Conservation (phyloP, 2,329 filamentous ascomycete species). For the Elsinoe arachidis region DNA sequence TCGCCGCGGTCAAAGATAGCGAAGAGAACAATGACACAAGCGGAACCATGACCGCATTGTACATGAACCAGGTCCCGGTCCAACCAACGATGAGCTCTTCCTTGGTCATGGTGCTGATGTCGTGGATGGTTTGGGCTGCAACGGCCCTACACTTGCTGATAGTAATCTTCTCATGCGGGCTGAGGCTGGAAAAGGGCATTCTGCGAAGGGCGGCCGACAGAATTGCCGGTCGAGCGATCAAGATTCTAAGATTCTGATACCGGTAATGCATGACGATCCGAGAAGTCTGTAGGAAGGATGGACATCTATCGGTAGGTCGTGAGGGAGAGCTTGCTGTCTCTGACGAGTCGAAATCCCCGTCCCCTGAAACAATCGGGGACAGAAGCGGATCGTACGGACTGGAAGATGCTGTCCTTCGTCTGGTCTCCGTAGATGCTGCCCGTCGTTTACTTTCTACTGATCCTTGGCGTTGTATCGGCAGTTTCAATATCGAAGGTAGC, state of each 20-base stretch:
- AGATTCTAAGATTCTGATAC: slow-evolving; percentile 68
- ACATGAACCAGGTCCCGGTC: slow-evolving; percentile 75
- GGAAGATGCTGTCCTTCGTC: neutral
- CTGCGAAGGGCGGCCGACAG: slow-evolving; percentile 52
- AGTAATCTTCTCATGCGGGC: slow-evolving; percentile 56
- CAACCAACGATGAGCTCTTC: slow-evolving; percentile 69
- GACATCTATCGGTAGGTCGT: slow-evolving; percentile 36
- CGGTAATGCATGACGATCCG: slow-evolving; percentile 74
- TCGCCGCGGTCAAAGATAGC: slow-evolving; percentile 15
- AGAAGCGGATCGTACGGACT: neutral
- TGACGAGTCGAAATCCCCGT: neutral
- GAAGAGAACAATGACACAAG: slow-evolving; percentile 58
- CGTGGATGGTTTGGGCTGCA: slow-evolving; percentile 61
- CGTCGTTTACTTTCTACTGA: slow-evolving; percentile 11
- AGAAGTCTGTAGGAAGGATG: slow-evolving; percentile 61
- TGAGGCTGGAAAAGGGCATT: slow-evolving; percentile 44
- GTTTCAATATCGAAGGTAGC: slow-evolving; percentile 44
- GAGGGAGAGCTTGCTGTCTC: neutral
- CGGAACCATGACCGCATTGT: slow-evolving; percentile 71
- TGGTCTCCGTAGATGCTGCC: slow-evolving; percentile 9
- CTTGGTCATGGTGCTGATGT: slow-evolving; percentile 61
- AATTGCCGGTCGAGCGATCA: slow-evolving; percentile 65
- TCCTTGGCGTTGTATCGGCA: neutral
- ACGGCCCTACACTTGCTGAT: slow-evolving; percentile 61
- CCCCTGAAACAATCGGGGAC: neutral